Conservation (phyloP, 1,139 yeast genomes). For the Pichia sp. region DNA sequence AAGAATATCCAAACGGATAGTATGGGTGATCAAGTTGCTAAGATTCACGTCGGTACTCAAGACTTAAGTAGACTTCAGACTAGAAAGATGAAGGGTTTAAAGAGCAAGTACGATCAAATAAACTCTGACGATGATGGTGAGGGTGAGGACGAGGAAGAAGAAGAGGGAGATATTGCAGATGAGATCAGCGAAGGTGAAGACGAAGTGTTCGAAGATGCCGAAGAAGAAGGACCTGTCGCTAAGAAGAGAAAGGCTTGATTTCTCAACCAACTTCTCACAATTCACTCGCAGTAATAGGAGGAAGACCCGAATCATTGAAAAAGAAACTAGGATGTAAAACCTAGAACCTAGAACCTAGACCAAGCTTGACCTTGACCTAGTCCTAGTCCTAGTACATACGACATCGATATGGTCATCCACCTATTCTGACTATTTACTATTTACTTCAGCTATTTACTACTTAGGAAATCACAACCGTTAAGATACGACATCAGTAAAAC, state of each 20-base stretch:
- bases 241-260: slow-evolving; percentile 29
- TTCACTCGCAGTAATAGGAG: no score
- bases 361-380: no score
- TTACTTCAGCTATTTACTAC: no score
- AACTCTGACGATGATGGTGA: slow-evolving; percentile 47
- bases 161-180: slow-evolving; percentile 22
- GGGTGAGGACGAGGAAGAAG: slow-evolving; percentile 32
- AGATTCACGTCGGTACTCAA: slow-evolving; percentile 93
- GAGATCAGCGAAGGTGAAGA: slow-evolving; percentile 19
- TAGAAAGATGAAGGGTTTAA: slow-evolving; percentile 97
- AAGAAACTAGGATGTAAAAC: no score
- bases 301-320: no score
- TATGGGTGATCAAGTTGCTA: slow-evolving; percentile 97
- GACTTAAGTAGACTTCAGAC: slow-evolving; percentile 87
- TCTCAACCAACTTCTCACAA: no score
- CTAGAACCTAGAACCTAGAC: no score
- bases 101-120: slow-evolving; percentile 72
- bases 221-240: slow-evolving; percentile 28
- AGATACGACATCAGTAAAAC: no score
- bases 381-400: no score
- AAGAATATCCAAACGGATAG: slow-evolving; percentile 84
- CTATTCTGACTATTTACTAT: no score
- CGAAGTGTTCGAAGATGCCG: slow-evolving; percentile 18
- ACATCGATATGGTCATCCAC: no score
- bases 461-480: no score